phyloP scores from a whole-genome alignment of 495 filamentous ascomycete genomes.

The Penicillium psychrofluorescens region DNA sequence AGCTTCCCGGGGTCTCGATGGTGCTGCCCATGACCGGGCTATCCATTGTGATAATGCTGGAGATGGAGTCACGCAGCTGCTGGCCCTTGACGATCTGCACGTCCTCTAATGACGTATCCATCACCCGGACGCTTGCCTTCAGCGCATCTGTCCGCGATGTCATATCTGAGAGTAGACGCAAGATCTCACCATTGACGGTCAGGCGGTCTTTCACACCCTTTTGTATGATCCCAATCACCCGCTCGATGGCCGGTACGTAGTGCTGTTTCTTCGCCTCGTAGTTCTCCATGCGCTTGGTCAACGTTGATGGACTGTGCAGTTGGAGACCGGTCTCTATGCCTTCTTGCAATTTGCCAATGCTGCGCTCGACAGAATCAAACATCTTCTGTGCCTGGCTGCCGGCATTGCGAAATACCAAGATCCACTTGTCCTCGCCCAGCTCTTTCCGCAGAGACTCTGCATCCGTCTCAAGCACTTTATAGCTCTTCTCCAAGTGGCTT shows the following conservation, averaged over 20 bases:
- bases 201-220: slow-evolving; percentile 85
- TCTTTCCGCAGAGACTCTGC: slow-evolving; percentile 81
- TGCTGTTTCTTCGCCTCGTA: slow-evolving; percentile 95
- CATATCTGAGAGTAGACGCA: slow-evolving; percentile 77
- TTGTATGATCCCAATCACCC: slow-evolving; percentile 83
- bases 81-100: slow-evolving; percentile 58
- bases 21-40: slow-evolving; percentile 66
- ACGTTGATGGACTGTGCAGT: slow-evolving; percentile 54
- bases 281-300: slow-evolving; percentile 77
- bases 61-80: slow-evolving; percentile 85
- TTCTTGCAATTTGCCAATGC: slow-evolving; percentile 74
- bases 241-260: slow-evolving; percentile 90
- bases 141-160: slow-evolving; percentile 68
- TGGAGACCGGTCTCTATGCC: slow-evolving; percentile 67
- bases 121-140: slow-evolving; percentile 65
- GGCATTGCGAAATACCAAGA: slow-evolving; percentile 89
- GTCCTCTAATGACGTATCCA: slow-evolving; percentile 69
- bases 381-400: slow-evolving; percentile 87
- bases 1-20: slow-evolving; percentile 75
- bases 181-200: slow-evolving; percentile 91
- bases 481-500: slow-evolving; percentile 63
- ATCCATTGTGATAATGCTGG: slow-evolving; percentile 83
- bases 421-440: slow-evolving; percentile 90
- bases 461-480: slow-evolving; percentile 76
- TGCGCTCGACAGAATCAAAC: slow-evolving; percentile 85